A percentile compares a stretch with the other conserved stretches of the same genome.
Evolutionary conservation across 192 early-diverging fungal species (phyloP).

Genomic region (Coemansia sp.): DNA sequence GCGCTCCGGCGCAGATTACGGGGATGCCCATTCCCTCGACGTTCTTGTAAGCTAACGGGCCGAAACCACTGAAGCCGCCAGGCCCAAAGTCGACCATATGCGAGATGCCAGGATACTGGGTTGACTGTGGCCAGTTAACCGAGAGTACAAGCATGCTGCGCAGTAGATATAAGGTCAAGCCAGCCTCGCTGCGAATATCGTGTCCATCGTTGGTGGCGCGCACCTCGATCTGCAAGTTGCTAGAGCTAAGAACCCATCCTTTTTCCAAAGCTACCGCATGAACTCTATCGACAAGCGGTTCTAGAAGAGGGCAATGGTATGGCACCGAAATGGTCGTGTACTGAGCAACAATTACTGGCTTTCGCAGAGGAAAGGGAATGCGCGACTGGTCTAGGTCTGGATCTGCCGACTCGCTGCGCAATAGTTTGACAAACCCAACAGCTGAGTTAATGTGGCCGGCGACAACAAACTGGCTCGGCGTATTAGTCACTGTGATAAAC

Average conservation of each 20-base stretch:
- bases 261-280: slow-evolving; percentile 13
- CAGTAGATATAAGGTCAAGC: slow-evolving; percentile 67
- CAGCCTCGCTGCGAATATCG: slow-evolving; percentile 60
- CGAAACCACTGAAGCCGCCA: slow-evolving; percentile 80
- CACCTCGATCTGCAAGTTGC: slow-evolving; percentile 56
- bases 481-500: slow-evolving; percentile 25
- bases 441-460: slow-evolving; percentile 9
- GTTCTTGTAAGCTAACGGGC: slow-evolving; percentile 78
- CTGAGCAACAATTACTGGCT: slow-evolving; percentile 71
- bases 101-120: slow-evolving; percentile 58
- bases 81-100: slow-evolving; percentile 96
- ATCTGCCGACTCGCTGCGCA: slow-evolving; percentile 8
- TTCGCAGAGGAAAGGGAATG: slow-evolving; percentile 75
- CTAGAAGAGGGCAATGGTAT: slow-evolving; percentile 55
- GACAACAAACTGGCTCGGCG: slow-evolving; percentile 21
- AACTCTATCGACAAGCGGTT: not conserved
- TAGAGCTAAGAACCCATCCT: slow-evolving; percentile 18
- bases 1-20: slow-evolving; percentile 26
- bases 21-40: slow-evolving; percentile 83
- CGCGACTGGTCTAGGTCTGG: slow-evolving; percentile 58
- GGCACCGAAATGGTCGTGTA: slow-evolving; percentile 85
- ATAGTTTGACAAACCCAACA: slow-evolving; percentile 3
- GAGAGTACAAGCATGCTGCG: slow-evolving; percentile 63
- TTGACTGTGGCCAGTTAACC: slow-evolving; percentile 61
- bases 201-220: slow-evolving; percentile 77